Base-by-base conservation (phyloP, 2,329 filamentous ascomycete species). In the Geosmithia flava region DNA sequence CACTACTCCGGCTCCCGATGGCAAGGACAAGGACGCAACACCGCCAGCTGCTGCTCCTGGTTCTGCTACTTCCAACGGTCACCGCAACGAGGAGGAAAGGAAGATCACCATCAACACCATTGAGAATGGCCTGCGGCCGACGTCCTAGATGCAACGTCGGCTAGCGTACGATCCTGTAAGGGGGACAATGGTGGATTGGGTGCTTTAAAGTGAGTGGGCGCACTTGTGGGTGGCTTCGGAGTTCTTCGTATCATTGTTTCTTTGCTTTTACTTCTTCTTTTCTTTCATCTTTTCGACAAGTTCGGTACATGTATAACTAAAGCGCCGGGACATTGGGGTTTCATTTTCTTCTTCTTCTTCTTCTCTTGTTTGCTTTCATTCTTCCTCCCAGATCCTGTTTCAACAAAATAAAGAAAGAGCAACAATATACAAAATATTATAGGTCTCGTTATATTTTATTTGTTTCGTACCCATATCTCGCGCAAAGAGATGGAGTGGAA, bases 111-210 rank as follows among this genome's bases (percentile, higher is more conserved):
- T 39, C 29, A 44, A 48, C 19, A 48, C 41, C n/a, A 48, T 48
- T 20, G 47, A 48, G 47, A 48, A 48, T 20, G 47, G 47, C 29
- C 13, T 48, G 33, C 47, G 47, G 19, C 47, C 41, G n/a, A 27
- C 20, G 20, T 20, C 17, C 17, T 44, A 44, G 42, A 2, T 8
- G 42, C 5, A 11, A 8, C 42, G 20, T 3, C 7, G 42, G 33
- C 33, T 37, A 37, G 11, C 13, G 33, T 37, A 37, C 15, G 33
- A 37, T 37, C 33, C 33, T 37, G 41, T 37, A 37, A 37, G 11
- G 33, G 33, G 11, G 33, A 7, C 6, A 3, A 8, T 7, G 41
- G 20, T 19, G n/a, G 41, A 42, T 23, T 3, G 7, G 6, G n/a
- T 5, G 23, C 23, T 27, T 27, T 27, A 8, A 27, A 27, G 23